A percentile compares a stretch with the other conserved stretches of the same genome.
Evolutionary conservation across 805 yeast genomes (phyloP).

Genomic region (Zygoascus biomembranicola): DNA sequence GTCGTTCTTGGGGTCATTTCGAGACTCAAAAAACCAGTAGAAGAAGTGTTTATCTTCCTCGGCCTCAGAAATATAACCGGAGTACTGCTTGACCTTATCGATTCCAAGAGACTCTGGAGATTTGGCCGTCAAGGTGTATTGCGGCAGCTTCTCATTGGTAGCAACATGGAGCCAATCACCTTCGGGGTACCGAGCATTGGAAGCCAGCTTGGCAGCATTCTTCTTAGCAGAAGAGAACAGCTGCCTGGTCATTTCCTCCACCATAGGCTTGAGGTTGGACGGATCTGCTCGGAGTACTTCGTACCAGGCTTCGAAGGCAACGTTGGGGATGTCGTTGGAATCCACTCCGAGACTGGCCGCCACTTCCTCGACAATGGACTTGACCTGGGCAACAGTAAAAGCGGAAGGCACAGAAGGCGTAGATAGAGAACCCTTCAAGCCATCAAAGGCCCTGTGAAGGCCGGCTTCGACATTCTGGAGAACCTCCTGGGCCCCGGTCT

Average conservation of each 20-base stretch:
- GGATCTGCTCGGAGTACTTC: constrained; percentile 23
- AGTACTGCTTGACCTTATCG: constrained; percentile 71
- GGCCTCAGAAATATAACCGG: constrained; percentile 68
- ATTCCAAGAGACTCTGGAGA: constrained; percentile 62
- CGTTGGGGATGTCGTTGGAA: constrained; percentile 21
- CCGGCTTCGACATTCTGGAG: neutral
- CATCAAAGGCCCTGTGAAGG: neutral
- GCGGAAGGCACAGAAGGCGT: neutral
- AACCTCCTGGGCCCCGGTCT: neutral
- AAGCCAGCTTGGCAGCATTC: neutral
- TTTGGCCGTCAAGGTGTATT: constrained; percentile 54
- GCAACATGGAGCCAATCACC: constrained; percentile 31
- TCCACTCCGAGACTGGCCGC: constrained; percentile 12
- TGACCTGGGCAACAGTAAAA: constrained; percentile 1
- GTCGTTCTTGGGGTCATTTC: constrained; percentile 75
- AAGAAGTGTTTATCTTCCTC: constrained; percentile 89
- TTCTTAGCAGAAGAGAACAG: neutral
- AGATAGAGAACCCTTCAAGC: neutral
- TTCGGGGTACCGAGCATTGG: neutral
- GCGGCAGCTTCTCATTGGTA: constrained; percentile 32
- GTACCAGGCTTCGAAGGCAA: constrained; percentile 25
- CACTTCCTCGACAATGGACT: constrained; percentile 22
- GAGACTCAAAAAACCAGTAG: constrained; percentile 84
- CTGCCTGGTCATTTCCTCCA: constrained; percentile 7
- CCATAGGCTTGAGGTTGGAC: constrained; percentile 20